Percentiles rank a stretch among this genome's conserved stretches.
phyloP scores from a whole-genome alignment of 495 filamentous ascomycete genomes.

The Sabuloglossum arenarium region DNA sequence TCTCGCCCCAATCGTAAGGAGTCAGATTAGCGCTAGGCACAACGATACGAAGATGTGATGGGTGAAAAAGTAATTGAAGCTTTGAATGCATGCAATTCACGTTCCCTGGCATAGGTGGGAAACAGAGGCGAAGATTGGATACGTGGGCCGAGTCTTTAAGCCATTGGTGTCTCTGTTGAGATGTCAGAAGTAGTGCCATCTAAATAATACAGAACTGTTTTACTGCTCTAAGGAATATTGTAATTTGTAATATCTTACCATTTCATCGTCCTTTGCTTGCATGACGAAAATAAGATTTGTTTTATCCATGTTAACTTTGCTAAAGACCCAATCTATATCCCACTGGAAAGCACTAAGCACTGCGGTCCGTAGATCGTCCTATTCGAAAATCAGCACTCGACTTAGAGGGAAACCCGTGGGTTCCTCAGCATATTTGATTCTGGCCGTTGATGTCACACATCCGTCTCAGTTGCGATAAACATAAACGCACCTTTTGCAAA shows the following conservation, averaged over 20 bases:
- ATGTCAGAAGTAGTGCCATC: too few species aligned
- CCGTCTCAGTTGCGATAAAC: neutral
- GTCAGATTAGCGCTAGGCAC: conserved; percentile 67
- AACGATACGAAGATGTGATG: conserved; percentile 44
- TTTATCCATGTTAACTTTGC: conserved; percentile 29
- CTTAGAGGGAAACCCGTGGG: neutral
- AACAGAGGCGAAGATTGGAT: conserved; percentile 44
- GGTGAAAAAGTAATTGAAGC: conserved; percentile 60
- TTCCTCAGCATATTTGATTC: neutral
- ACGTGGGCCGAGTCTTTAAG: conserved; percentile 27
- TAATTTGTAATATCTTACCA: conserved; percentile 9
- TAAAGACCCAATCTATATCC: conserved; percentile 54
- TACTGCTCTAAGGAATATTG: neutral
- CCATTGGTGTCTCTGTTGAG: conserved; percentile 14
- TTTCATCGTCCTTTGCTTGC: conserved; percentile 33
- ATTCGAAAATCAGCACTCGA: neutral
- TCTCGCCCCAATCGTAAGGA: conserved; percentile 74
- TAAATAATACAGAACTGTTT: conserved; percentile 6
- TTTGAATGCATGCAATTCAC: conserved; percentile 74
- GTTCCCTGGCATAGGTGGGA: conserved; percentile 51
- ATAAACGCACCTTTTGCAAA: conserved; percentile 30
- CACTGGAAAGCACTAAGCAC: conserved; percentile 75
- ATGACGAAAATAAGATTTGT: conserved; percentile 47
- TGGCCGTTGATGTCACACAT: neutral
- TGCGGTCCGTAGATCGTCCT: conserved; percentile 41